phyloP scores from a whole-genome alignment of 768 basidiomycete species.

The Boletus rubescentipes region DNA sequence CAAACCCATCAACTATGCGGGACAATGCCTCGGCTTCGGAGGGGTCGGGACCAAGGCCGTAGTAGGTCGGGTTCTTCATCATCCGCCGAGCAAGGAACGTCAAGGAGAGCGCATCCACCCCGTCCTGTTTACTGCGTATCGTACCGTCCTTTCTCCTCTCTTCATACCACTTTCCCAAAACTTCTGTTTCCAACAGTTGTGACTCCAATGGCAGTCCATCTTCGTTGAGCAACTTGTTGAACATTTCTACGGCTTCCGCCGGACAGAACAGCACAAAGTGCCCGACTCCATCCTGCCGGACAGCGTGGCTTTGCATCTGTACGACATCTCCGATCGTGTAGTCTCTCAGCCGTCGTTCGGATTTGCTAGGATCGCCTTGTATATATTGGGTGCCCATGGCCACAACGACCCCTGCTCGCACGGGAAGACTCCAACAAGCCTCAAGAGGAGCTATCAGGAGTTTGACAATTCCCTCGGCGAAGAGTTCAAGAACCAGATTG shows the following conservation, averaged over 20 bases:
- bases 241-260: slow-evolving; percentile 76
- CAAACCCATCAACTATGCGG: slow-evolving; percentile 60
- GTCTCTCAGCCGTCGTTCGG: slow-evolving; percentile 71
- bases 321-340: slow-evolving; percentile 81
- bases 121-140: slow-evolving; percentile 58
- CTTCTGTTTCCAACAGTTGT: slow-evolving; percentile 50
- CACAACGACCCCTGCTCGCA: slow-evolving; percentile 77
- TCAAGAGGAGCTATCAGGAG: slow-evolving; percentile 83
- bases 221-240: slow-evolving; percentile 72
- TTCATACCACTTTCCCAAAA: slow-evolving; percentile 49
- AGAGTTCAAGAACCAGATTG: slow-evolving; percentile 74
- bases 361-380: slow-evolving; percentile 42
- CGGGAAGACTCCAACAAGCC: slow-evolving; percentile 86
- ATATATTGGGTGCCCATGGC: slow-evolving; percentile 93
- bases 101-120: slow-evolving; percentile 75
- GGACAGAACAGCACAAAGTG: slow-evolving; percentile 89
- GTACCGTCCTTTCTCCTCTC: slow-evolving; percentile 37
- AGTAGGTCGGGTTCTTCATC: slow-evolving; percentile 81
- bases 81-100: slow-evolving; percentile 77
- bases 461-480: slow-evolving; percentile 72
- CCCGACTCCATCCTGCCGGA: slow-evolving; percentile 58
- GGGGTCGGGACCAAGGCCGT: slow-evolving; percentile 49
- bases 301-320: slow-evolving; percentile 88
- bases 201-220: slow-evolving; percentile 93
- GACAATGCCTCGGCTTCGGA: slow-evolving; percentile 61